These are phyloP conservation scores for Chlamydomonas sp. DNA, from an alignment of 139 green algal species.

Conservation along the genomic window DNA sequence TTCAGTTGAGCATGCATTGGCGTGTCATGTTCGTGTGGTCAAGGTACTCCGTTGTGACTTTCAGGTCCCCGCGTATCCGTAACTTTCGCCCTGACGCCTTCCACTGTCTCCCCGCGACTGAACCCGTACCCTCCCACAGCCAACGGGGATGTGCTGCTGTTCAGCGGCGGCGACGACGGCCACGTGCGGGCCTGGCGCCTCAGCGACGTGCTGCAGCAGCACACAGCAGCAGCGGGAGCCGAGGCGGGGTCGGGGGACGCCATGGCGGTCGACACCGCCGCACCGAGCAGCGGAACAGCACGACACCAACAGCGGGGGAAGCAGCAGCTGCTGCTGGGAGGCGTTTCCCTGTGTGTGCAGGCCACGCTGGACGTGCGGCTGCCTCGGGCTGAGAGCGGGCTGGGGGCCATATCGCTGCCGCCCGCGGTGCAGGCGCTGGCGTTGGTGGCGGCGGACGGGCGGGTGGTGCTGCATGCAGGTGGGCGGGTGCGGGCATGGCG, in stretches of 20 bases:
- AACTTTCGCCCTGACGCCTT: background rate
- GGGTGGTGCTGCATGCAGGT: background rate
- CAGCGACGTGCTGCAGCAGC: background rate
- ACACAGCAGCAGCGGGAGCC: background rate
- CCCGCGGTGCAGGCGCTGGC: conserved; percentile 37
- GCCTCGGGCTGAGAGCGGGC: conserved; percentile 13
- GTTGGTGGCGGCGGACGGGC: background rate
- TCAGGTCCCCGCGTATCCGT: background rate
- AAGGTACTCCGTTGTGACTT: background rate
- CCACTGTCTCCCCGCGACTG: background rate
- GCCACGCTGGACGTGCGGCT: conserved; percentile 8
- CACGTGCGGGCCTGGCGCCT: conserved; percentile 38
- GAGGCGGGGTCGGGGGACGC: background rate
- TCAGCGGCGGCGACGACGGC: conserved; percentile 46
- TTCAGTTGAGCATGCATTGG: too few species aligned
- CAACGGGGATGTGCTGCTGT: background rate
- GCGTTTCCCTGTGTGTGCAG: background rate
- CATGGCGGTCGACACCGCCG: background rate
- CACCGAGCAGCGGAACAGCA: background rate
- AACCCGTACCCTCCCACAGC: background rate
- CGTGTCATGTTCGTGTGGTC: background rate
- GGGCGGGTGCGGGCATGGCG: background rate
- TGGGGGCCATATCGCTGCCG: conserved; percentile 24
- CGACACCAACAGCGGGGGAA: background rate
- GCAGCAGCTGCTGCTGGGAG: background rate